A percentile compares a stretch with the other conserved stretches of the same genome.
Evolutionary conservation across 805 yeast genomes (phyloP).

Genomic region (Lipomyces mesembrius): DNA sequence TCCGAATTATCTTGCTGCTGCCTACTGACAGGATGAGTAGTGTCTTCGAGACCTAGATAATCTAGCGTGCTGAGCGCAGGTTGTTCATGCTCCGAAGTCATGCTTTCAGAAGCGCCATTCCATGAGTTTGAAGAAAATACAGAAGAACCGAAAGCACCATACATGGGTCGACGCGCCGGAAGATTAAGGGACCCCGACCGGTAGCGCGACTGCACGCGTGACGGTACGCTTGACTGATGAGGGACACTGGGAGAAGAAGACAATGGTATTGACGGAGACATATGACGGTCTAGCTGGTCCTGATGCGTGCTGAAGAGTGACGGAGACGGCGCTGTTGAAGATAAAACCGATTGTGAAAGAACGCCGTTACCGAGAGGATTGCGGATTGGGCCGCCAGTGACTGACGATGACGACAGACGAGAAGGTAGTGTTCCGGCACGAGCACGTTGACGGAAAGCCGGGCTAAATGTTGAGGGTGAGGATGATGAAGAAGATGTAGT

Average conservation of each 20-base stretch:
- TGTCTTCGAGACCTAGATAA: slow-evolving; percentile 36
- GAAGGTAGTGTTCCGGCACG: slow-evolving; percentile 84
- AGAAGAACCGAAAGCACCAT: slow-evolving; percentile 20
- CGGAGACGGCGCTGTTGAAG: slow-evolving; percentile 7
- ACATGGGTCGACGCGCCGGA: slow-evolving; percentile 20
- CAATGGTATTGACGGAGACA: slow-evolving; percentile 1
- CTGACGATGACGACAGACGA: slow-evolving; percentile 47
- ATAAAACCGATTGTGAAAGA: background rate
- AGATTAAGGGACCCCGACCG: slow-evolving; percentile 37
- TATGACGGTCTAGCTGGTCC: slow-evolving; percentile 1
- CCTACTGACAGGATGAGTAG: slow-evolving; percentile 10
- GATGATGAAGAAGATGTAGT: slow-evolving; percentile 17
- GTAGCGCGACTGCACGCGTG: slow-evolving; percentile 28
- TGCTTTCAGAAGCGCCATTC: background rate
- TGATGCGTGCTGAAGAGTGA: background rate
- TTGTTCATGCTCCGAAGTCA: slow-evolving; percentile 12
- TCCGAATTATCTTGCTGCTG: slow-evolving; percentile 9
- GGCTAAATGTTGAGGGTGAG: slow-evolving; percentile 21
- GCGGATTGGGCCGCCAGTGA: slow-evolving; percentile 13
- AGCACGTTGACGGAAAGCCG: slow-evolving; percentile 56
- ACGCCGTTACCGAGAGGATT: background rate
- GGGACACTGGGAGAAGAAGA: slow-evolving; percentile 4
- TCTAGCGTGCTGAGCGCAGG: slow-evolving; percentile 37
- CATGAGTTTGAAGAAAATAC: slow-evolving; percentile 20
- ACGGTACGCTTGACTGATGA: slow-evolving; percentile 5